These are phyloP conservation scores for Aphanomyces invadans DNA, from an alignment of 352 stramenopile species.

Conservation along the genomic window DNA sequence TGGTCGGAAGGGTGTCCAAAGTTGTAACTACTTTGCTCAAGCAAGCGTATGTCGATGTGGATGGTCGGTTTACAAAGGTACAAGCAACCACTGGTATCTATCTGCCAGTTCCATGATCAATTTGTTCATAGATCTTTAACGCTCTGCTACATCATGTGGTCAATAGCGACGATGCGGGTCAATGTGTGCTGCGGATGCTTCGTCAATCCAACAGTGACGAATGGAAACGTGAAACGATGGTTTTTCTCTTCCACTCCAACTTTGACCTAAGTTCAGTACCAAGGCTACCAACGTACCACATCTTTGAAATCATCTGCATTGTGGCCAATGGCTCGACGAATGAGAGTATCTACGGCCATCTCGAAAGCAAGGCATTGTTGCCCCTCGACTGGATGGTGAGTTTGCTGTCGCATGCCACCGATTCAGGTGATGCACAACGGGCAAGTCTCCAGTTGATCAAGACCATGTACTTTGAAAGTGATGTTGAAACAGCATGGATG, in stretches of 20 bases:
- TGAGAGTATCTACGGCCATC: conserved; percentile 20
- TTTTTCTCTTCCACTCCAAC: conserved; percentile 20
- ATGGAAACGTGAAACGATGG: conserved; percentile 20
- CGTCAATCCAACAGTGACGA: conserved; percentile 5
- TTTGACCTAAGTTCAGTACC: background rate
- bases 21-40: conserved; percentile 14
- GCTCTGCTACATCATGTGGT: conserved; percentile 7
- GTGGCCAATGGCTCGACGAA: conserved; percentile 18
- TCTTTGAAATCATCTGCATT: conserved; percentile 15
- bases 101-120: background rate
- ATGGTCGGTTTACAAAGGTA: conserved; percentile 18
- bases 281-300: background rate
- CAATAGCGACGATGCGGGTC: conserved; percentile 9
- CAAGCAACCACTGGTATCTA: too few relatives aligned
- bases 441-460: conserved; percentile 3
- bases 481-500: conserved; percentile 6
- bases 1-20: background rate
- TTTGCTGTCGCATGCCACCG: background rate
- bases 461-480: conserved; percentile 21
- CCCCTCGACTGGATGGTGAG: conserved; percentile 14
- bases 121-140: conserved; percentile 12
- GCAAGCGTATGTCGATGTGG: background rate
- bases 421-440: background rate
- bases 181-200: conserved; percentile 7
- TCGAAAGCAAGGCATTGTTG: conserved; percentile 17